Conservation (phyloP, 495 filamentous ascomycete species). For the Cairneyella variabilis region DNA sequence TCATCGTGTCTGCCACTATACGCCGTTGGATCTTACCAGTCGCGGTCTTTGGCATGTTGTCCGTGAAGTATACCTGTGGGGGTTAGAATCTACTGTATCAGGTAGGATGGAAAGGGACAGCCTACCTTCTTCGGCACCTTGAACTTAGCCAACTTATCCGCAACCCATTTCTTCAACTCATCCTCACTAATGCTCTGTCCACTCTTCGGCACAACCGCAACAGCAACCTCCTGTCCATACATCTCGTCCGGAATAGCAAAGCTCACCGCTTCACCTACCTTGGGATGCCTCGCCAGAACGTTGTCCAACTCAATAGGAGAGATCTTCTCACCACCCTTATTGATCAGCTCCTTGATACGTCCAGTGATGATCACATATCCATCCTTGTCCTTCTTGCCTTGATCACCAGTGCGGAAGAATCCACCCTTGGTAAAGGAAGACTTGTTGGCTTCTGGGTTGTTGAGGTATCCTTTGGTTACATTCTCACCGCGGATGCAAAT, state of each 20-base stretch:
- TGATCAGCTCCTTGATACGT: conserved; percentile 81
- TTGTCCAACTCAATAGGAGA: conserved; percentile 84
- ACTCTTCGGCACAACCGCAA: conserved; percentile 70
- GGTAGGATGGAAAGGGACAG: background rate
- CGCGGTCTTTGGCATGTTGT: conserved; percentile 84
- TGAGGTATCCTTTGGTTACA: conserved; percentile 78
- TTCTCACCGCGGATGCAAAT: conserved; percentile 78
- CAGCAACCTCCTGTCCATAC: conserved; percentile 78
- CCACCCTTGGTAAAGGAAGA: conserved; percentile 64
- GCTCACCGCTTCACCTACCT: conserved; percentile 71
- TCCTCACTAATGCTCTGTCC: conserved; percentile 46
- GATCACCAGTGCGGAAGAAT: conserved; percentile 83
- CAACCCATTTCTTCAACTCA: conserved; percentile 64
- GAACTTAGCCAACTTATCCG: conserved; percentile 66
- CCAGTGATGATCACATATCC: conserved; percentile 76
- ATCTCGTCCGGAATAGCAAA: conserved; percentile 73
- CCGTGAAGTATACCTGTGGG: conserved; percentile 67
- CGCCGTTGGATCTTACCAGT: conserved; percentile 83
- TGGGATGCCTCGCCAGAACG: conserved; percentile 61
- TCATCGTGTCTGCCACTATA: conserved; percentile 73
- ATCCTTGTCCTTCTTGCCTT: conserved; percentile 69
- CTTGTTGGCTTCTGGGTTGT: conserved; percentile 70
- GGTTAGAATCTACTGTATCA: conserved; percentile 8
- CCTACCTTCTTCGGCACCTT: conserved; percentile 79
- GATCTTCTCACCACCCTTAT: conserved; percentile 81